A percentile compares a stretch with the other conserved stretches of the same genome.
Evolutionary conservation across 2,329 filamentous ascomycete species (phyloP).

Genomic region (Cryphonectria parasitica): DNA sequence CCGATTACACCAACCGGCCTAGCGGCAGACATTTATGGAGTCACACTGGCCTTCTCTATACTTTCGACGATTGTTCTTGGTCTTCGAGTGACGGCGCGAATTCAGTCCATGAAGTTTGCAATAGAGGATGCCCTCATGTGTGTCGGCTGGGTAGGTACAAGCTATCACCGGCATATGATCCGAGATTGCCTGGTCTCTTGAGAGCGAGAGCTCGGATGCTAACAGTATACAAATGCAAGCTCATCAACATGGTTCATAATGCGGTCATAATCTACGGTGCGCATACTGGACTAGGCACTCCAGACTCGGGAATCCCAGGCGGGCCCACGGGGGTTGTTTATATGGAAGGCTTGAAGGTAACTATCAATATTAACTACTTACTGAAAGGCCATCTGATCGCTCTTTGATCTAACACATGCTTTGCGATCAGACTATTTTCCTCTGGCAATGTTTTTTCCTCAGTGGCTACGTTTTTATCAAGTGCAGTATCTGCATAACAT

Average conservation of each 20-base stretch:
- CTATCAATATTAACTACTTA: background rate
- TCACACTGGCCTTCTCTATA: conserved; percentile 12
- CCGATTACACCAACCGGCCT: conserved; percentile 6
- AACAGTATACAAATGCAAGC: conserved; percentile 4
- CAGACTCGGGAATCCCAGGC: conserved; percentile 10
- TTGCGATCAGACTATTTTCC: background rate
- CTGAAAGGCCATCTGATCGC: background rate
- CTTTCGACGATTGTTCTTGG: conserved; percentile 13
- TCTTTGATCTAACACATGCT: background rate
- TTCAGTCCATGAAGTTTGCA: conserved; percentile 12
- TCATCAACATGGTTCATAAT: conserved; percentile 31
- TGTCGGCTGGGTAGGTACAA: conserved; percentile 25
- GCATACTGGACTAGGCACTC: conserved; percentile 31
- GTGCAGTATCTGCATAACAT: conserved; percentile 29
- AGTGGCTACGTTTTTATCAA: conserved; percentile 30
- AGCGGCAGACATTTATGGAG: conserved; percentile 3
- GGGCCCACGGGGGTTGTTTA: background rate
- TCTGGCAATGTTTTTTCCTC: conserved; percentile 32
- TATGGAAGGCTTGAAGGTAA: background rate
- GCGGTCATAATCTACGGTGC: conserved; percentile 32
- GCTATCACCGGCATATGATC: background rate
- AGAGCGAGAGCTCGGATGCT: background rate
- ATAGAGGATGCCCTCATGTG: conserved; percentile 29
- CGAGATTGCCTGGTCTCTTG: background rate
- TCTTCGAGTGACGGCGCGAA: conserved; percentile 10